These are phyloP conservation scores for Hibiscus syriacus DNA, from an alignment of 345 rosid species.

Conservation along the genomic window DNA sequence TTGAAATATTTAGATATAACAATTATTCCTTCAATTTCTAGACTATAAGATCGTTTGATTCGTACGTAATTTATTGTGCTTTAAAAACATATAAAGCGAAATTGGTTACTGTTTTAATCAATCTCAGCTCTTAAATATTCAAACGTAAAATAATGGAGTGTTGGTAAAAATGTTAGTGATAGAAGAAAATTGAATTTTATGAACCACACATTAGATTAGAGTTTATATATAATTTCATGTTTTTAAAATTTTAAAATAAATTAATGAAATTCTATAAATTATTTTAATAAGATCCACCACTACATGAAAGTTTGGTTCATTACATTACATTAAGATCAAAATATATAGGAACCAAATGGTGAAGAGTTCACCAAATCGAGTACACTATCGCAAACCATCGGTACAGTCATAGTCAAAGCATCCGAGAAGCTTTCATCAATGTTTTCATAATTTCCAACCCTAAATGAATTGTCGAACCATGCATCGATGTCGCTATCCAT, in stretches of 20 bases:
- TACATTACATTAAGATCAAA: neutral
- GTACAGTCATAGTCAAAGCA: neutral
- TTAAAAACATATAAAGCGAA: too few relatives aligned
- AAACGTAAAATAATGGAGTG: neutral
- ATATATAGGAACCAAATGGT: neutral
- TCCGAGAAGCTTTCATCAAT: neutral
- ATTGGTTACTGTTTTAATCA: too few relatives aligned
- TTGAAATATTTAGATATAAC: too few relatives aligned
- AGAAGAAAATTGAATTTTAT: neutral
- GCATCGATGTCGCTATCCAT: constrained; percentile 7
- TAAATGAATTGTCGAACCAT: neutral
- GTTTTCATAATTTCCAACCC: neutral
- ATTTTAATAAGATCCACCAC: too few relatives aligned
- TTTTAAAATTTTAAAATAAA: too few relatives aligned
- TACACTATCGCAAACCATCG: neutral
- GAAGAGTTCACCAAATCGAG: neutral
- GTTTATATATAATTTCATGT: too few relatives aligned
- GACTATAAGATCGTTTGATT: too few relatives aligned
- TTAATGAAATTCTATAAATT: too few relatives aligned
- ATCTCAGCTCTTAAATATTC: too few relatives aligned
- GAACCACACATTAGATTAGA: too few relatives aligned
- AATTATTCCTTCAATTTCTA: too few relatives aligned
- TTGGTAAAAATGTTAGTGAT: neutral
- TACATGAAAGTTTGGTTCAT: neutral
- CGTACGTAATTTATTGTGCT: too few relatives aligned